Evolutionary conservation across 1,284 basidiomycete genomes (phyloP).

Genomic region (Ceratobasidium sp.): DNA sequence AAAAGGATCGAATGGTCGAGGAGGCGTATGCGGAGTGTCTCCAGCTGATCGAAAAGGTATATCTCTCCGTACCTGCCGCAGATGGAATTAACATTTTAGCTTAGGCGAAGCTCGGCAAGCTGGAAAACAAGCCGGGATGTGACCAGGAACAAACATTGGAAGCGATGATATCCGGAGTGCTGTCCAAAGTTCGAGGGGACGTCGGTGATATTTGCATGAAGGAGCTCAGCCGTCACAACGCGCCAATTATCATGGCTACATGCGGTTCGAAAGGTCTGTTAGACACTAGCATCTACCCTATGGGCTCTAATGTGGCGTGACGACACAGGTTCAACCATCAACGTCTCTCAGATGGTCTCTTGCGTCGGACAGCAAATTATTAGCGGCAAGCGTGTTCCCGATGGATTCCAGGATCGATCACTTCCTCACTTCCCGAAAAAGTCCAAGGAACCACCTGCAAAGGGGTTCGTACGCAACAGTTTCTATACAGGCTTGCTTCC

Average conservation of each 20-base stretch:
- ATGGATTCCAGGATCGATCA: slow-evolving; percentile 99
- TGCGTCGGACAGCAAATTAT: slow-evolving; percentile 99
- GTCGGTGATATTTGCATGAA: slow-evolving; percentile 99
- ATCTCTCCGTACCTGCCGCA: neutral
- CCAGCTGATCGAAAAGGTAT: slow-evolving; percentile 74
- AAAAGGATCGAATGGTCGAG: slow-evolving; percentile 89
- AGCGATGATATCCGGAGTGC: slow-evolving; percentile 89
- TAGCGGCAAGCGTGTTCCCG: slow-evolving; percentile 95
- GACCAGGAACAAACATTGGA: slow-evolving; percentile 98
- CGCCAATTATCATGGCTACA: slow-evolving; percentile 98
- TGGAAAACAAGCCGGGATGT: slow-evolving; percentile 96
- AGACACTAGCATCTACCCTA: neutral
- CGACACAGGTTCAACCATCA: slow-evolving; percentile 95
- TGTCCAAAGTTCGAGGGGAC: slow-evolving; percentile 94
- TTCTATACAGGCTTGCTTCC: slow-evolving; percentile 96
- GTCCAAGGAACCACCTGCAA: slow-evolving; percentile 94
- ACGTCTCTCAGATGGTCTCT: slow-evolving; percentile 99
- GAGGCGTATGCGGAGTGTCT: slow-evolving; percentile 89
- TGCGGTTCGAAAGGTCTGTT: slow-evolving; percentile 93
- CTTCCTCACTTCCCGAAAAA: slow-evolving; percentile 99
- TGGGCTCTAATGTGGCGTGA: neutral
- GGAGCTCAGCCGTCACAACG: slow-evolving; percentile 95
- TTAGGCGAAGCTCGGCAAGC: slow-evolving; percentile 84
- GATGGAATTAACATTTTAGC: neutral
- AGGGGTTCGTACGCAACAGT: slow-evolving; percentile 97